Conservation (phyloP, 2,329 filamentous ascomycete species). For the Trichoderma sp. region DNA sequence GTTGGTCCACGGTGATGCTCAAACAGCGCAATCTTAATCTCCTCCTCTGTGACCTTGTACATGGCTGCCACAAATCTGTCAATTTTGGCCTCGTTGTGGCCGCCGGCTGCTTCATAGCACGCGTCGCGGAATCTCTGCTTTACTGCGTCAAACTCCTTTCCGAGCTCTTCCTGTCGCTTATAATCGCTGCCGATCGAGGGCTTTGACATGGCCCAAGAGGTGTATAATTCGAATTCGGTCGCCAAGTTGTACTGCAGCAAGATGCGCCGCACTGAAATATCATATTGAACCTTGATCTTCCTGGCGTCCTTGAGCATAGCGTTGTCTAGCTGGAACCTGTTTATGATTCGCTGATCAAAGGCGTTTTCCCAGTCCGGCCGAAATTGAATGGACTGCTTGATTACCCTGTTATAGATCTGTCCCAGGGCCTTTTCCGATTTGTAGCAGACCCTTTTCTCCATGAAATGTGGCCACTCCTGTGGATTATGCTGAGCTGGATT, state of each 20-base stretch:
- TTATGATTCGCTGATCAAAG: slow-evolving; percentile 75
- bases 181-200: slow-evolving; percentile 73
- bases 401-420: slow-evolving; percentile 74
- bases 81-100: slow-evolving; percentile 55
- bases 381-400: slow-evolving; percentile 59
- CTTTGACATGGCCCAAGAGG: slow-evolving; percentile 76
- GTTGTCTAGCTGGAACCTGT: slow-evolving; percentile 56
- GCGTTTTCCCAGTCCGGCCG: slow-evolving; percentile 65
- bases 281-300: slow-evolving; percentile 73
- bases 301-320: slow-evolving; percentile 57
- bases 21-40: slow-evolving; percentile 60
- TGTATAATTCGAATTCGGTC: slow-evolving; percentile 91
- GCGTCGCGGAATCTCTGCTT: slow-evolving; percentile 66
- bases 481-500: slow-evolving; percentile 55
- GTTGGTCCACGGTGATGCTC: slow-evolving; percentile 37
- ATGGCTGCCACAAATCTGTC: slow-evolving; percentile 79
- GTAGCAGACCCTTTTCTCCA: slow-evolving; percentile 69
- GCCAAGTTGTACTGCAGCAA: slow-evolving; percentile 81
- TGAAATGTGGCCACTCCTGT: slow-evolving; percentile 76
- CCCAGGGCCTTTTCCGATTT: slow-evolving; percentile 71
- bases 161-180: slow-evolving; percentile 82
- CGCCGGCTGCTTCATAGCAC: slow-evolving; percentile 65
- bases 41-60: slow-evolving; percentile 77
- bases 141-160: slow-evolving; percentile 62
- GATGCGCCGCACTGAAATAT: slow-evolving; percentile 70